A percentile compares a stretch with the other conserved stretches of the same genome.
Evolutionary conservation across 345 rosid species (phyloP).

Genomic region (Gossypium australe): DNA sequence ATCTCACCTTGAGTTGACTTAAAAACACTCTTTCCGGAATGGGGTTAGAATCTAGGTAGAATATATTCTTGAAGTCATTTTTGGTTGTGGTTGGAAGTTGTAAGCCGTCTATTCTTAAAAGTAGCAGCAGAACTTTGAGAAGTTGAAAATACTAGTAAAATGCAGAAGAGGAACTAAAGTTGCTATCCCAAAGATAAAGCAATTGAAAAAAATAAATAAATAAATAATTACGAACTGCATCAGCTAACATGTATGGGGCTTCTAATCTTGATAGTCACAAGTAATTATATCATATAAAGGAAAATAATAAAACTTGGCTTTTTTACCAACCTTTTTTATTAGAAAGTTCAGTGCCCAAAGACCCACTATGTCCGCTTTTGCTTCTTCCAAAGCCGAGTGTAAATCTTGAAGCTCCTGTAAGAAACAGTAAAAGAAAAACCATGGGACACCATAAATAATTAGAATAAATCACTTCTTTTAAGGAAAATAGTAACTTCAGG

Average conservation of each 20-base stretch:
- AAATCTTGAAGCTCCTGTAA: conserved; percentile 86
- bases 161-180: not conserved
- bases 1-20: not conserved
- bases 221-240: not conserved
- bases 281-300: not conserved
- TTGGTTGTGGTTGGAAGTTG: not conserved
- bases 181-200: not conserved
- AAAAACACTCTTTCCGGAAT: not conserved
- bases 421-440: conserved; percentile 8
- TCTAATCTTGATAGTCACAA: not conserved
- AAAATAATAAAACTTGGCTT: not conserved
- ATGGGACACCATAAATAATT: not conserved
- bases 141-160: not conserved
- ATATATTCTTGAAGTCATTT: not conserved
- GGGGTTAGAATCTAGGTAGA: not conserved
- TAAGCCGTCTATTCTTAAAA: not conserved
- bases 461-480: not conserved
- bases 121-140: not conserved
- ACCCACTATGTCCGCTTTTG: conserved; percentile 95
- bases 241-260: not conserved
- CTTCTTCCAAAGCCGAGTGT: conserved; percentile 89
- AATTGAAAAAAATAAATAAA: not conserved
- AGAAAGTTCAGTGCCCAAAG: conserved; percentile 91
- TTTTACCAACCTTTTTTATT: conserved; percentile 50
- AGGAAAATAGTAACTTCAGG: not conserved